Percentiles rank a stretch among this genome's conserved stretches.
These are phyloP conservation scores for Meredithiella fracta DNA, from an alignment of 2,329 filamentous ascomycete genomes.

Conservation along the genomic window DNA sequence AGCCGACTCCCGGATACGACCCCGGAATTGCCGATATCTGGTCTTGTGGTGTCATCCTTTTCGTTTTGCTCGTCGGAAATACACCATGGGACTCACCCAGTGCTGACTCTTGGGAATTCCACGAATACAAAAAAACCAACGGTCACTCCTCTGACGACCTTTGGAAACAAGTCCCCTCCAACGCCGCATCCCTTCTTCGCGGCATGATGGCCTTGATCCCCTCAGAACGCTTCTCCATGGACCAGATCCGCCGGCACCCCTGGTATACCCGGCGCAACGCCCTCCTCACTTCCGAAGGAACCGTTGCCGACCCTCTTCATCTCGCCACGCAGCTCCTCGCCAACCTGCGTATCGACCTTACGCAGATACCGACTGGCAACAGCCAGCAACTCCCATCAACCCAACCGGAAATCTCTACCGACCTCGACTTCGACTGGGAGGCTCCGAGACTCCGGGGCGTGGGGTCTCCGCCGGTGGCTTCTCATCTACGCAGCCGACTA, in stretches of 20 bases:
- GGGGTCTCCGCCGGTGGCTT: constrained; percentile 23
- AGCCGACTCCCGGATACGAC: constrained; percentile 38
- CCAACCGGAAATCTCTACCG: constrained; percentile 46
- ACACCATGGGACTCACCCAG: constrained; percentile 96
- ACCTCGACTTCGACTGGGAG: constrained; percentile 78
- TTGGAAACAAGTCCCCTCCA: constrained; percentile 61
- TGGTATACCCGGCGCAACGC: constrained; percentile 82
- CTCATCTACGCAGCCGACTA: constrained; percentile 34
- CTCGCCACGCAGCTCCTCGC: constrained; percentile 94
- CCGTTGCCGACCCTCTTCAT: constrained; percentile 58
- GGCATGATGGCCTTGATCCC: constrained; percentile 84
- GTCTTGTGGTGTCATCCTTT: constrained; percentile 96
- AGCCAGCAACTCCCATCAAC: constrained; percentile 32
- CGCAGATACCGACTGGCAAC: constrained; percentile 27
- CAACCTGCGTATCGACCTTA: constrained; percentile 73
- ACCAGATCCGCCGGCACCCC: constrained; percentile 74
- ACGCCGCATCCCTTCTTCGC: constrained; percentile 64
- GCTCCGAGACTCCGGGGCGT: constrained; percentile 45
- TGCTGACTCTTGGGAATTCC: constrained; percentile 70
- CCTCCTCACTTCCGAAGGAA: constrained; percentile 58
- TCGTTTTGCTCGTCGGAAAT: constrained; percentile 86
- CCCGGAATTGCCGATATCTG: constrained; percentile 82
- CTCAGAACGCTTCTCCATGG: constrained; percentile 61
- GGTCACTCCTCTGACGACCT: constrained; percentile 73
- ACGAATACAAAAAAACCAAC: constrained; percentile 65